Evolutionary conservation across 192 early-diverging fungal species (phyloP).

Genomic region (Backusella sp.): DNA sequence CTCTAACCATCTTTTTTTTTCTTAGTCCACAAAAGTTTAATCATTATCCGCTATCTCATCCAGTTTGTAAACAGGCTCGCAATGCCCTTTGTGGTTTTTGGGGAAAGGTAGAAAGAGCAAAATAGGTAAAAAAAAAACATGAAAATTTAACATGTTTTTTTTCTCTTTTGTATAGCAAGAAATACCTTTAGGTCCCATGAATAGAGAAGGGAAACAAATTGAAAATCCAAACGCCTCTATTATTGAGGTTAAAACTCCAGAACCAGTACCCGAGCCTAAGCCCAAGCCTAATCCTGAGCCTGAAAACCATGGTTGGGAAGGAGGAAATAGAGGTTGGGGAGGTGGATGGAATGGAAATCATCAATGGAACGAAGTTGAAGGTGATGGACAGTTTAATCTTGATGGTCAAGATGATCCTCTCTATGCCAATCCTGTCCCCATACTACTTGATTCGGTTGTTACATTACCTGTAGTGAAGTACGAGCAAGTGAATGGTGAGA

Average conservation of each 20-base stretch:
- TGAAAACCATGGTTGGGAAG: background rate
- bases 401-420: background rate
- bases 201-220: background rate
- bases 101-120: background rate
- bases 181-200: background rate
- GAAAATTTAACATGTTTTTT: background rate
- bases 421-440: background rate
- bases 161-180: constrained; percentile 3
- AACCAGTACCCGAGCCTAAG: background rate
- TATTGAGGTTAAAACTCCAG: background rate
- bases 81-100: constrained; percentile 20
- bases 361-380: background rate
- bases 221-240: background rate
- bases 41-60: background rate
- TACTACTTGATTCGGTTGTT: background rate
- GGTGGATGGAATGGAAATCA: background rate
- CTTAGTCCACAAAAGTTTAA: background rate
- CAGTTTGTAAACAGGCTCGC: constrained; percentile 8
- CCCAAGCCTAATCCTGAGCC: background rate
- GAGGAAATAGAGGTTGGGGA: background rate
- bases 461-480: background rate
- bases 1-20: background rate
- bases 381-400: background rate
- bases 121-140: background rate
- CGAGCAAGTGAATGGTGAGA: background rate